A percentile compares a stretch with the other conserved stretches of the same genome.
Conservation (phyloP, 2,329 filamentous ascomycete species). For the Alternaria incomplexa region DNA sequence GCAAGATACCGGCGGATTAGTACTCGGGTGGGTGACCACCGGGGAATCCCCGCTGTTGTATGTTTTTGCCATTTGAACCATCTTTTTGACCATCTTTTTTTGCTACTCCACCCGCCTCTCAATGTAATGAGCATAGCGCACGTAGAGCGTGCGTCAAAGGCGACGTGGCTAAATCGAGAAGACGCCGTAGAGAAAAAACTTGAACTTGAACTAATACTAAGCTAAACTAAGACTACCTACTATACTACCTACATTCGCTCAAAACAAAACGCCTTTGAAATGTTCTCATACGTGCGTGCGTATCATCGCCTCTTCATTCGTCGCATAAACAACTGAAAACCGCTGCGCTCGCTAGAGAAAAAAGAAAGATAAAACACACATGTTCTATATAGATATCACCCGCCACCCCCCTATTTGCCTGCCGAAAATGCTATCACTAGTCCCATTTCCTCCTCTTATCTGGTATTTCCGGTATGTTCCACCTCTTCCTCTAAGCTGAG, state of each 20-base stretch:
- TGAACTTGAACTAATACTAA: no score
- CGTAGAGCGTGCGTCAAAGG: no score
- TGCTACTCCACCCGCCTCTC: no score
- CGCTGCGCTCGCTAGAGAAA: background rate
- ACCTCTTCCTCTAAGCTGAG: no score
- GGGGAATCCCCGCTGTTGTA: background rate
- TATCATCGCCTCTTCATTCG: background rate
- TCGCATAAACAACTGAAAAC: no score
- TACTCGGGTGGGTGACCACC: background rate
- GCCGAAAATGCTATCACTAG: background rate
- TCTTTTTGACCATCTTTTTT: no score
- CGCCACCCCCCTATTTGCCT: background rate
- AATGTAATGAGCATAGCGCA: no score
- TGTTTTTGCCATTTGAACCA: no score
- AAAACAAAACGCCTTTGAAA: background rate
- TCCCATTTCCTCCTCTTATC: conserved; percentile 10
- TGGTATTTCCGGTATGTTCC: no score
- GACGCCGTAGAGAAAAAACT: no score
- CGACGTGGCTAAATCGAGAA: no score
- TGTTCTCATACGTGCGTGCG: background rate
- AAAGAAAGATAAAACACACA: background rate
- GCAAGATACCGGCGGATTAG: background rate
- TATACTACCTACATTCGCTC: background rate
- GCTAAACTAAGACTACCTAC: background rate
- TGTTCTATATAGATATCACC: background rate